Base-by-base conservation (phyloP, 768 basidiomycete genomes). In the Podaxis rugospora region DNA sequence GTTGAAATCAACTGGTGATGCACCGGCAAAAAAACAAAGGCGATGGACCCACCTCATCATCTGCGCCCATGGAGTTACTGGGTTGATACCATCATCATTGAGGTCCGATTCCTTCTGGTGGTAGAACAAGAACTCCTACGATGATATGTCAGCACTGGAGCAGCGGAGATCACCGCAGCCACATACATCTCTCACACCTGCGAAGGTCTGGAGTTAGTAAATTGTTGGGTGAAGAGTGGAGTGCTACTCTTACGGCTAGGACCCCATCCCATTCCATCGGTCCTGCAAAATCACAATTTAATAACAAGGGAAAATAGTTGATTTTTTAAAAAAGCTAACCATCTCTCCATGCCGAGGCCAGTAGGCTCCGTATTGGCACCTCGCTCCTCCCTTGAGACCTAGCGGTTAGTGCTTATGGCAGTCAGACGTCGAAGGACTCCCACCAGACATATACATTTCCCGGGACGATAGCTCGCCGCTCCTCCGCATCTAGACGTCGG, bases 341-440 rank as follows among this genome's bases (percentile, higher is more conserved):
- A 92, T 72, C 91, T 80, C 66, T 93, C 92, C 87, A 93, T 93
- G 39, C 91, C 91, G 51, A 92, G 82, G 13, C 91, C 91, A 9
- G 90, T 89, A 32, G 80, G 80, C 68, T 91, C 90, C n/a, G 88
- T 85, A 69, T 89, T 90, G 5, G 90, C 88, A 25, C 88, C 88
- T 63, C 90, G 87, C 66, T 93, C 91, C 70, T 93, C 91, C 91
- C 79, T 80, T 36, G 35, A 42, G 32, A 27, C 14, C 25, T 3
- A 3, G 5, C 51, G 46, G 27, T 63, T 27, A 52, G 39, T 28
- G 37, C 37, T 46, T 32, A 3, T 5, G 14, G 16, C 5, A 32
- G n/a, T 21, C 5, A 21, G n/a, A 39, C 18, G 27, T 18, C 16
- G 39, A 55, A 10, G 37, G 46, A 18, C 36, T 67, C 76, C 59